Percentiles rank a stretch among this genome's conserved stretches.
phyloP scores from a whole-genome alignment of 2,329 filamentous ascomycete species.

The Cordyceps sp. region DNA sequence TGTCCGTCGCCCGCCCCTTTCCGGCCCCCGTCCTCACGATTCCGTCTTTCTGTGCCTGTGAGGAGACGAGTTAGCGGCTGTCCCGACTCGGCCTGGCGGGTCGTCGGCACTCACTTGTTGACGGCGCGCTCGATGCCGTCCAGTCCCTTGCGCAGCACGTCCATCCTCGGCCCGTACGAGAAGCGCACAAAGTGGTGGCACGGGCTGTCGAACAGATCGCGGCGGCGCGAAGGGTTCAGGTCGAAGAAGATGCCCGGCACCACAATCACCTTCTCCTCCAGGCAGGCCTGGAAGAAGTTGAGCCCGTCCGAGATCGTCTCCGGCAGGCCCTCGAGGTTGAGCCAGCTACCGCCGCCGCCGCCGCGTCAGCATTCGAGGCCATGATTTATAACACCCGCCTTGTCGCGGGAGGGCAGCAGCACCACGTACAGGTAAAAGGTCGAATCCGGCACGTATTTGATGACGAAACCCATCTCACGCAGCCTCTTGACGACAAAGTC shows the following conservation, averaged over 20 bases:
- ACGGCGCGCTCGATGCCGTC: constrained; percentile 76
- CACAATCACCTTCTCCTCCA: constrained; percentile 89
- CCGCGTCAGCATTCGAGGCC: constrained; percentile 1
- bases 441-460: constrained; percentile 71
- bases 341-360: constrained; percentile 19
- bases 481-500: constrained; percentile 77
- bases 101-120: constrained; percentile 36
- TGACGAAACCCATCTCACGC: constrained; percentile 70
- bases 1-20: too few species aligned
- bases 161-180: constrained; percentile 72
- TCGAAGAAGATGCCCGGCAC: constrained; percentile 98
- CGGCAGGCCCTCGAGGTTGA: constrained; percentile 51
- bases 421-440: constrained; percentile 78
- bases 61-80: constrained; percentile 1
- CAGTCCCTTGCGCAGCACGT: constrained; percentile 59
- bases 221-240: constrained; percentile 72
- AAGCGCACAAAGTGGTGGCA: constrained; percentile 85
- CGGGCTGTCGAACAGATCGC: constrained; percentile 85
- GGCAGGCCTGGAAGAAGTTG: constrained; percentile 91
- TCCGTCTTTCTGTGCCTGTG: constrained; percentile 9
- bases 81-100: background rate
- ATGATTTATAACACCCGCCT: too few species aligned
- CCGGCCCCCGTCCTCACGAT: too few species aligned
- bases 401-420: background rate
- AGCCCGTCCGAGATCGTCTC: constrained; percentile 78